Conservation (phyloP, 2,329 filamentous ascomycete genomes). For the Verruconis gallopava region DNA sequence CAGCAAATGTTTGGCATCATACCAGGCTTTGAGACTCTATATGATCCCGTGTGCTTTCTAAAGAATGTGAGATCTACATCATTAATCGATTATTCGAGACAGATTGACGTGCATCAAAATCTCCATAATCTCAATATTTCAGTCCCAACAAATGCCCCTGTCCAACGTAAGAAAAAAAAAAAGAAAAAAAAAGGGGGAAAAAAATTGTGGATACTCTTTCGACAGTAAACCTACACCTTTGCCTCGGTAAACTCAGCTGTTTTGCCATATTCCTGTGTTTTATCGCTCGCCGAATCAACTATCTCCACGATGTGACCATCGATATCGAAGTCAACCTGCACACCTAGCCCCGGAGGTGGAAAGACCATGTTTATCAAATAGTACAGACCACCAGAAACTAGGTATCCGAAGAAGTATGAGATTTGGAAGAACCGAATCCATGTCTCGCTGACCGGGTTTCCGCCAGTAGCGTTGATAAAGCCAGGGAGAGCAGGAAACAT, state of each 20-base stretch:
- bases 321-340: constrained; percentile 13
- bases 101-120: too few species aligned
- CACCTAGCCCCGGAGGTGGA: constrained; percentile 11
- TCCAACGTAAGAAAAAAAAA: too few species aligned
- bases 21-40: too few species aligned
- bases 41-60: too few species aligned
- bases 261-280: not conserved
- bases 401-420: constrained; percentile 13
- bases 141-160: too few species aligned
- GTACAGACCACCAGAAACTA: constrained; percentile 10
- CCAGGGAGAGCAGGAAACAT: constrained; percentile 15
- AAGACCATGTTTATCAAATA: constrained; percentile 11
- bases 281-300: not conserved
- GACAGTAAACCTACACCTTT: too few species aligned
- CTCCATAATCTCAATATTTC: too few species aligned
- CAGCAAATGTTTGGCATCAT: too few species aligned
- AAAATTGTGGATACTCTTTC: too few species aligned
- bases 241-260: not conserved
- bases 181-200: too few species aligned
- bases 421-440: constrained; percentile 13
- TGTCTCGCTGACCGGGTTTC: constrained; percentile 2
- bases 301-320: constrained; percentile 4
- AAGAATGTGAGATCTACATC: too few species aligned
- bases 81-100: too few species aligned
- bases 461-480: not conserved